Base-by-base conservation (phyloP, 1,139 yeast species). In the Diutina rugosa region DNA sequence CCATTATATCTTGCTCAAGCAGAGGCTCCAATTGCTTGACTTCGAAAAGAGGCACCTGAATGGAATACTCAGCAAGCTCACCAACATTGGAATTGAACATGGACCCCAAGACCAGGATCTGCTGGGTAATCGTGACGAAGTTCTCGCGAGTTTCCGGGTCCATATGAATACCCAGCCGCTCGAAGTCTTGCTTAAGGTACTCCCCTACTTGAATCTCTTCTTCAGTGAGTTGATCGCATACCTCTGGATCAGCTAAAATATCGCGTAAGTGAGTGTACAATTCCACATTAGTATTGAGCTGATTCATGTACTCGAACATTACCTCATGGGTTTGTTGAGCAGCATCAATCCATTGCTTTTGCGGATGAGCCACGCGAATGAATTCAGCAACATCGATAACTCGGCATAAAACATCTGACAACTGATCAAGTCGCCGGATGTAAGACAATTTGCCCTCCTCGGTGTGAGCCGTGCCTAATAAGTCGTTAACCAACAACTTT, bases 321-420 rank as follows among this genome's bases (percentile, higher is more conserved):
- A 83, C 76, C 63, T 90, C 96, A 65, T 93, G 97, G 38, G 95
- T 87, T 56, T 80, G 78, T 64, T 93, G 97, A 0, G 99, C 97
- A 1, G 93, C 95, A 55, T 76, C 77, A 4, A 86, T 78, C 78
- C 89, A 90, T 49, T 75, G 71, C 56, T 74, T 74, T 60, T 85
- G 80, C 0, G 98, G 97, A 67, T 93, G 98, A 1, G 86, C 84
- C 55, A 90, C 91, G 56, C 99, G 76, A 32, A 95, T 82, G 69
- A 93, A 93, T 62, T 93, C 99, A 32, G 97, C 95, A 57, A 91
- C 81, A 68, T 93, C 99, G 52, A 93, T 91, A 8, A 90, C 98
- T 59, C 96, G 81, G 67, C 99, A 93, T 51, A 93, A 71, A 26
- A 87, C 80, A 67, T 93, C 99, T 63, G 96, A 87, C 51, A 95